Evolutionary conservation across 2,329 filamentous ascomycete species (phyloP), one percentile per base, ranked within the genome.

Genomic region (Epichloe elymi): DNA sequence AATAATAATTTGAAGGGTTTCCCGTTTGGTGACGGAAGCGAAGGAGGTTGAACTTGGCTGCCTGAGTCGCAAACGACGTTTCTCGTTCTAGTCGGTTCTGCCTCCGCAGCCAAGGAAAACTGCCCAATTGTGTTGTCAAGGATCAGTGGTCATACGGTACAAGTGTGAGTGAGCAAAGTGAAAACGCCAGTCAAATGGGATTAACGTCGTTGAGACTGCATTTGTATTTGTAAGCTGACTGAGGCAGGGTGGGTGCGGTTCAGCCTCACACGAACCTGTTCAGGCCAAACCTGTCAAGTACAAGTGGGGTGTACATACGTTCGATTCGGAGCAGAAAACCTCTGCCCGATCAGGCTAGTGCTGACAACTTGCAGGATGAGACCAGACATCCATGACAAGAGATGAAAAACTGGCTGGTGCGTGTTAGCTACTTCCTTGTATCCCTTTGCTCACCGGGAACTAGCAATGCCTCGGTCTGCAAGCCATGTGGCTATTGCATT

Each of bases 31-130:
- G 26, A 40, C 41, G 45, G 35, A 30, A 26, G 42, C 49, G 53
- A 48, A 51, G 51, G 41, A 46, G 47, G 5, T 5, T 48, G 52
- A 54, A 55, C 52, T 65, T 63, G 26, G 63, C 58, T 66, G 65
- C 65, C 65, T 67, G 62, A 66, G 64, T 65, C 63, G 64, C 46
- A 53, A 61, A 51, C 56, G 49, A 49, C 48, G 49, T 30, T 63
- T 63, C 62, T 64, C 61, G 49, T 46, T 35, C 49, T 46, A 30
- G 30, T 33, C 44, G 44, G 38, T 26, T 48, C 37, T 20, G 38
- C 38, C 43, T 51, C 8, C 14, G n/a, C 38, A 39, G 14, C 5
- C 37, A 33, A n/a, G 20, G 33, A 10, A 37, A 23, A 38, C 15
- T 19, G 5, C n/a, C 15, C 14, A 19, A 23, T 36, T 47, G 12